Evolutionary conservation across 306 rosid genomes (phyloP), one percentile per base, ranked within the genome.

Genomic region (Trichosanthes cucumerina): DNA sequence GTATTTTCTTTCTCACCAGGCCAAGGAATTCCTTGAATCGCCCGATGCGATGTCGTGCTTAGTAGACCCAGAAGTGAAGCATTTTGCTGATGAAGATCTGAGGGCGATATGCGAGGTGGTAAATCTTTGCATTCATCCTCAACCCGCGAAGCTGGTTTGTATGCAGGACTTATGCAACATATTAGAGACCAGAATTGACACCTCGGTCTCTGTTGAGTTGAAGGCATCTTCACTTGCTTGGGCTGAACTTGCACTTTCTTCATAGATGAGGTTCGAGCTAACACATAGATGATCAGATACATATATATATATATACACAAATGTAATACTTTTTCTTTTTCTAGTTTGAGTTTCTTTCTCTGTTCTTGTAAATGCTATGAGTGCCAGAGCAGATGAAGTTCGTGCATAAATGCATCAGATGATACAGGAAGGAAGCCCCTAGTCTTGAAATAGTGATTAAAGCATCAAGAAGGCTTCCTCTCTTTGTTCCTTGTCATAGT

Each of bases 171-270:
- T 92, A 50, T 90, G 90, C 47, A 72, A 77, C 81, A 87, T 88
- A 87, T 80, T 96, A 83, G 98, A 96, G 92, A 86, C 85, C 87
- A 81, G 82, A 86, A 96, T 96, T 6, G 98, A 96, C 90, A 91
- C 96, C n/a, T 86, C 97, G 9, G 80, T 86, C 52, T 88, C 91
- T 5, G 41, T 87, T 43, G 99, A 93, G 78, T 84, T 93, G 75
- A 96, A 86, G 86, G 80, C 97, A 2, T 91, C 99, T 76, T 91
- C 97, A 79, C 73, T 96, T 85, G 99, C 99, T 33, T 96, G 99
- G 99, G 99, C 98, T 44, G 98, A 96, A 75, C 97, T 92, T 83
- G 98, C 93, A 39, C 98, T 96, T 80, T 86, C 85, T 79, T 88
- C 99, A 19, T 89, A 79, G 84, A 58, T 44, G 52, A 56, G 82